Conservation (phyloP, 495 filamentous ascomycete species). For the Podospora pseudoanserina region DNA sequence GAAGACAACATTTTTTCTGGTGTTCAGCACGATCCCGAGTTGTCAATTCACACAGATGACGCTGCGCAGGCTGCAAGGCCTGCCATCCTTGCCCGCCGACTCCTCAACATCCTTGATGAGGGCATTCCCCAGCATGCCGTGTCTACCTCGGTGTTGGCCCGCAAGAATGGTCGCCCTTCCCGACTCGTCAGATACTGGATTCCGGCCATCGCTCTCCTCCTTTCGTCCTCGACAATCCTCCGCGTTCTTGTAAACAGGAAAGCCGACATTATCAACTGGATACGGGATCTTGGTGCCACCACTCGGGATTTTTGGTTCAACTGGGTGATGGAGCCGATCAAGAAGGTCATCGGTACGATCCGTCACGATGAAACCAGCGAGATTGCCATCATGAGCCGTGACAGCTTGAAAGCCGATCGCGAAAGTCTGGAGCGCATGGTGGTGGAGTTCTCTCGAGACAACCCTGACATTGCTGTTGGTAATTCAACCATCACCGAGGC, state of each 20-base stretch:
- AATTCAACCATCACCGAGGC: constrained; percentile 44
- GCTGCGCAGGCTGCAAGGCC: constrained; percentile 42
- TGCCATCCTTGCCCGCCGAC: constrained; percentile 57
- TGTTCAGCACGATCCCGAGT: constrained; percentile 58
- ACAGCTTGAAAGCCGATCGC: constrained; percentile 81
- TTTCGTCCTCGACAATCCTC: constrained; percentile 77
- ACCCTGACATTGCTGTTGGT: constrained; percentile 52
- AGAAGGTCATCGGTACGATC: constrained; percentile 84
- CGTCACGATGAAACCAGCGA: constrained; percentile 85
- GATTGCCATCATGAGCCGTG: constrained; percentile 91
- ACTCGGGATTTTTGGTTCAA: constrained; percentile 87
- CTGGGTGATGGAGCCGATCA: constrained; percentile 84
- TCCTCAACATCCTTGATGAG: constrained; percentile 64
- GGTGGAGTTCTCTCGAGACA: constrained; percentile 84
- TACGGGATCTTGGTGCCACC: constrained; percentile 69
- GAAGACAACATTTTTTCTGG: constrained; percentile 66
- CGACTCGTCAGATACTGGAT: constrained; percentile 84
- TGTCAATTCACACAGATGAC: constrained; percentile 42
- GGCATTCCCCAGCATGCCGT: constrained; percentile 53
- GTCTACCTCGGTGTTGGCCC: constrained; percentile 47
- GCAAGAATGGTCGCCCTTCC: constrained; percentile 69
- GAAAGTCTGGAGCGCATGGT: constrained; percentile 96
- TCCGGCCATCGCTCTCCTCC: constrained; percentile 59
- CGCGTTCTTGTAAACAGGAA: constrained; percentile 67
- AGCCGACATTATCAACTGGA: constrained; percentile 71